Percentiles rank a stretch among this genome's conserved stretches.
These are phyloP conservation scores for Ricinus communis DNA, from an alignment of 345 rosid genomes.

Conservation along the genomic window DNA sequence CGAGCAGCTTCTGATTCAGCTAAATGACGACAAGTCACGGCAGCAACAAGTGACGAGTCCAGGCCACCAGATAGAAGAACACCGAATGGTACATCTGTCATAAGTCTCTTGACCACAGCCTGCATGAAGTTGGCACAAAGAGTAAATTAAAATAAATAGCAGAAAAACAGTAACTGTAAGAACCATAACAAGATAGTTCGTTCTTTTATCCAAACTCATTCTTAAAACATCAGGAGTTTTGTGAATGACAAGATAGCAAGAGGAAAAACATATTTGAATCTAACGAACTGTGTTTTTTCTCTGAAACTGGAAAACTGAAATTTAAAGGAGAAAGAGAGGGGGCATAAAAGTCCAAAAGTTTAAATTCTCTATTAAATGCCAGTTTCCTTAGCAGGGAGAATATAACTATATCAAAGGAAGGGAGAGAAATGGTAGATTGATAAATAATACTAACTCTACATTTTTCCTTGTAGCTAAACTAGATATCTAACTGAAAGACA, in stretches of 20 bases:
- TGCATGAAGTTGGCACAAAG: conserved; percentile 22
- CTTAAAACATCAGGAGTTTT: no score
- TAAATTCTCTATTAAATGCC: no score
- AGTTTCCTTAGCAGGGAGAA: not conserved
- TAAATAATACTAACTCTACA: not conserved
- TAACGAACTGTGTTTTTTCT: not conserved
- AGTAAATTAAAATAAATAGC: not conserved
- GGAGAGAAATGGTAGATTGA: not conserved
- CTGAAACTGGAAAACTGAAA: not conserved
- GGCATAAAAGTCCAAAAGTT: no score
- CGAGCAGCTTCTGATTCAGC: conserved; percentile 61
- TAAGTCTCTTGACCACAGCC: conserved; percentile 81
- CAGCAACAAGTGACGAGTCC: conserved; percentile 84
- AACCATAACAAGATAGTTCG: not conserved
- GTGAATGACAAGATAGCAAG: not conserved
- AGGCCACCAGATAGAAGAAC: conserved; percentile 87
- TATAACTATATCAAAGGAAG: not conserved
- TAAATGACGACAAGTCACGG: conserved; percentile 69
- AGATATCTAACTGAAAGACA: no score
- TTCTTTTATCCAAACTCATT: not conserved
- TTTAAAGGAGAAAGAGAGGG: not conserved
- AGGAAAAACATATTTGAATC: not conserved
- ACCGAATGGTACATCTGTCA: conserved; percentile 92
- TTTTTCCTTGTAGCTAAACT: not conserved
- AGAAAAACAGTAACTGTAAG: not conserved